Percentiles rank a stretch among this genome's conserved stretches.
phyloP scores from a whole-genome alignment of 2,329 filamentous ascomycete genomes.

The Pyrenophora teres region DNA sequence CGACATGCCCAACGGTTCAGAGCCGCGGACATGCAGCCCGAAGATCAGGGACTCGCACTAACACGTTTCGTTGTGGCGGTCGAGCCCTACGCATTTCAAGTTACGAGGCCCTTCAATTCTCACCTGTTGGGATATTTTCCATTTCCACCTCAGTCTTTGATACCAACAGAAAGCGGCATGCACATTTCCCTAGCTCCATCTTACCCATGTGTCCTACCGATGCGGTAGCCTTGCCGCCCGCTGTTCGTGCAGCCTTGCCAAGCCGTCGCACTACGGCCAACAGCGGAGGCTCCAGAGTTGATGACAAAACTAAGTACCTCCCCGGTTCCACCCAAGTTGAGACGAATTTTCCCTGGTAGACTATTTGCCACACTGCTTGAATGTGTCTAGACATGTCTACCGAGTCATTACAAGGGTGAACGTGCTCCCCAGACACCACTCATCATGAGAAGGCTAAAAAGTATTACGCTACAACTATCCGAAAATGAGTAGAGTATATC shows the following conservation, averaged over 20 bases:
- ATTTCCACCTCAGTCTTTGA: neutral
- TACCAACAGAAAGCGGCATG: neutral
- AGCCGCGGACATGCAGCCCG: conserved; percentile 20
- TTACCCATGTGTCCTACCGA: conserved; percentile 2
- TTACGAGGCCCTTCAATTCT: neutral
- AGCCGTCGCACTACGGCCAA: conserved; percentile 31
- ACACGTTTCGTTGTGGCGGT: neutral
- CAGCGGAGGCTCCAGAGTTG: conserved; percentile 32
- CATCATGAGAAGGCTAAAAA: no score
- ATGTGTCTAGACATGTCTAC: conserved; percentile 3
- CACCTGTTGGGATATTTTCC: neutral
- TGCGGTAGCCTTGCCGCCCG: conserved; percentile 17
- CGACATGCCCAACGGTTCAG: conserved; percentile 16
- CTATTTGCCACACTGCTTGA: conserved; percentile 20
- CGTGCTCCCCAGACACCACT: neutral
- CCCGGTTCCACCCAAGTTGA: conserved; percentile 28
- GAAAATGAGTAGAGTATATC: no score
- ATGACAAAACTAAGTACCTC: conserved; percentile 20
- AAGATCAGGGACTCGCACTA: conserved; percentile 19
- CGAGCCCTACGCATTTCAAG: neutral
- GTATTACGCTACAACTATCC: no score
- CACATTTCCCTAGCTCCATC: neutral
- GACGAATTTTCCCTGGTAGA: conserved; percentile 14
- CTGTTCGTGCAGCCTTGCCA: conserved; percentile 22
- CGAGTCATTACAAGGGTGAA: neutral